A percentile compares a stretch with the other conserved stretches of the same genome.
Evolutionary conservation across 176 grass and related monocot genomes (phyloP).

Genomic region (Hordeum vulgare): MorexV3_pseudomolecules_assembly NC_058519.1:212760141-212760640

Average conservation of each 20-base stretch:
- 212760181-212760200: neutral
- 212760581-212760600: neutral
- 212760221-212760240: neutral
- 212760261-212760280: no score
- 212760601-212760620: neutral
- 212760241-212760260: neutral
- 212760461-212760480: neutral
- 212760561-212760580: neutral
- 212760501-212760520: neutral
- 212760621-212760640: neutral
- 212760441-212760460: neutral
- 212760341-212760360: neutral
- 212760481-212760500: no score
- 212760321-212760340: no score
- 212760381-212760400: neutral
- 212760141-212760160: conserved; percentile 42
- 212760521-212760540: neutral
- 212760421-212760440: neutral
- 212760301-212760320: no score
- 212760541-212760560: neutral
- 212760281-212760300: no score
- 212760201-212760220: neutral
- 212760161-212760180: conserved; percentile 53
- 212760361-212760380: neutral
- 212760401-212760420: neutral